Conservation (phyloP, 2,329 filamentous ascomycete genomes). For the Alternaria angustiovoidea region DNA sequence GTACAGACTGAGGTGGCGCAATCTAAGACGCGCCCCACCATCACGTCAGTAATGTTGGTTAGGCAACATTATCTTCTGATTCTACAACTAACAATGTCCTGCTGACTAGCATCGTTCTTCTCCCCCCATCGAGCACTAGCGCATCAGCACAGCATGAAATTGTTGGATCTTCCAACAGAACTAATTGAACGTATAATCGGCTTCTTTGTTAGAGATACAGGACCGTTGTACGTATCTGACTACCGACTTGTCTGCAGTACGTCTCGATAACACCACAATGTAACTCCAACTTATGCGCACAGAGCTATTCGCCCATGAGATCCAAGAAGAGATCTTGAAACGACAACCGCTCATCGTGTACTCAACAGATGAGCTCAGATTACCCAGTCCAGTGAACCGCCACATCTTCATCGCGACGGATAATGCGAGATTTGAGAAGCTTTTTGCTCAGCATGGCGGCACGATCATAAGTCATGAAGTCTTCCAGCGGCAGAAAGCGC, state of each 20-base stretch:
- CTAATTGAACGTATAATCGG: neutral
- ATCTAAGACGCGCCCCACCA: neutral
- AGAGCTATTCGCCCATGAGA: constrained; percentile 7
- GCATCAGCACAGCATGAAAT: neutral
- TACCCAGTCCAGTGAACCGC: neutral
- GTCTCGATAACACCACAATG: neutral
- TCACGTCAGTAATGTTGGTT: neutral
- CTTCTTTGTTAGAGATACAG: neutral
- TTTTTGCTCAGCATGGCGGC: constrained; percentile 7
- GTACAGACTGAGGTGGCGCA: neutral
- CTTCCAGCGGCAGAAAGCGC: neutral
- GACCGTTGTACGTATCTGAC: constrained; percentile 1
- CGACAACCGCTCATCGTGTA: constrained; percentile 1
- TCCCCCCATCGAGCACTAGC: neutral
- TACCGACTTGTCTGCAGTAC: constrained; percentile 10
- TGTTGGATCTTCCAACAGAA: neutral
- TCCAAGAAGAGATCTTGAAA: constrained; percentile 7
- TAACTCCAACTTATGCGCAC: neutral
- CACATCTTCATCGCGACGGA: neutral
- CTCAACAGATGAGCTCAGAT: neutral
- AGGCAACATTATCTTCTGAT: neutral
- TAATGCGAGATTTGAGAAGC: constrained; percentile 5
- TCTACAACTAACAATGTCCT: neutral
- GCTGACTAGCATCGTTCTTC: neutral
- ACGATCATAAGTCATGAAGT: constrained; percentile 3